Conservation (phyloP, 2,329 filamentous ascomycete species). For the Colletotrichum sp. region DNA sequence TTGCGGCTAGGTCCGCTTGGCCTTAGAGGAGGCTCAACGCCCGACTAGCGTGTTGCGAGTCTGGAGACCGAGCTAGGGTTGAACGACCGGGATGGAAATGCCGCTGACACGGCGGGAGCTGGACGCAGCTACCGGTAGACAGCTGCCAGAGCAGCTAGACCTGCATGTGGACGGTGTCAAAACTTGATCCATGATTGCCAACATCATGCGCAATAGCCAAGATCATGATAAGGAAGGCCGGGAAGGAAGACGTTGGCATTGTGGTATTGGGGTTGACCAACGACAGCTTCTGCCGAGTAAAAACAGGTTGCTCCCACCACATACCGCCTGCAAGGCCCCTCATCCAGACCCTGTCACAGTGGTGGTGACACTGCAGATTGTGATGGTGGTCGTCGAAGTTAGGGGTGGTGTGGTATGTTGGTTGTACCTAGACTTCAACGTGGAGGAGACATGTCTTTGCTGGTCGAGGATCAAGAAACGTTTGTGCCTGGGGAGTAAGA, state of each 20-base stretch:
- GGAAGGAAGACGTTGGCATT: neutral
- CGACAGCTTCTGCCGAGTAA: neutral
- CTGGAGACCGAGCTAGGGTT: neutral
- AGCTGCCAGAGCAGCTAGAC: neutral
- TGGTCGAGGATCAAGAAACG: constrained; percentile 1
- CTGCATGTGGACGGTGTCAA: neutral
- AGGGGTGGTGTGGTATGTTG: neutral
- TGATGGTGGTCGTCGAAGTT: neutral
- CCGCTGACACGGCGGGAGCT: neutral
- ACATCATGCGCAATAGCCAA: neutral
- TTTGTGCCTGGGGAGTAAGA: neutral
- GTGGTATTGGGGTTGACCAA: neutral
- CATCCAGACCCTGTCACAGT: neutral
- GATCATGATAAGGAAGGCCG: neutral
- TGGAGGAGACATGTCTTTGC: constrained; percentile 13
- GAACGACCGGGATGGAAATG: neutral
- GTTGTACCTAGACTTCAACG: neutral
- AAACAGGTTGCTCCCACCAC: neutral
- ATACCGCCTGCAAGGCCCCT: neutral
- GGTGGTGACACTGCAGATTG: neutral
- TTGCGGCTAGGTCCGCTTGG: neutral
- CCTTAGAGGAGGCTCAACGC: constrained; percentile 6
- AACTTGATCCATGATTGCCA: neutral
- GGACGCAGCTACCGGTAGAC: neutral
- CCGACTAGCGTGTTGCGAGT: neutral